A percentile compares a stretch with the other conserved stretches of the same genome.
Evolutionary conservation across 805 yeast species (phyloP).

Genomic region (Sugiyamaella chiloensis): DNA sequence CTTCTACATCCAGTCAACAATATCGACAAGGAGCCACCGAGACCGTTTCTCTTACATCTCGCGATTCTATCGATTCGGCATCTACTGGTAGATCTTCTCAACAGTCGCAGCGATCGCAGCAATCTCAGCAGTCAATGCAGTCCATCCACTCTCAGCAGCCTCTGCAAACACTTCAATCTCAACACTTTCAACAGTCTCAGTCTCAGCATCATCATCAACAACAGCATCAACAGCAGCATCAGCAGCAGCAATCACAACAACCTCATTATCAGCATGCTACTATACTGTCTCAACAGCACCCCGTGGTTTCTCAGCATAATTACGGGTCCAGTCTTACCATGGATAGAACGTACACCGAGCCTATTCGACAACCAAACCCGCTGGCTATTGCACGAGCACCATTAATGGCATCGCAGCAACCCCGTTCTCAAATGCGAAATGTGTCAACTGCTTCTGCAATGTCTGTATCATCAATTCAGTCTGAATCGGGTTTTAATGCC

Average conservation of each 20-base stretch:
- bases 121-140: too few relatives aligned
- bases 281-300: too few relatives aligned
- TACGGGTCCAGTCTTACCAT: neutral
- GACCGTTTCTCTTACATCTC: constrained; percentile 7
- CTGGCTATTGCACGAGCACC: constrained; percentile 1
- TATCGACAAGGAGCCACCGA: neutral
- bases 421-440: constrained; percentile 5
- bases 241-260: too few relatives aligned
- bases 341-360: neutral
- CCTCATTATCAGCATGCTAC: too few relatives aligned
- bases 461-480: constrained; percentile 18
- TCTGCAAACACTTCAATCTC: too few relatives aligned
- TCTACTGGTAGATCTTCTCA: constrained; percentile 8
- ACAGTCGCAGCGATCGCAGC: neutral
- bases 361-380: constrained; percentile 2
- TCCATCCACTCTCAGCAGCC: neutral
- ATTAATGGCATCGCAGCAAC: neutral
- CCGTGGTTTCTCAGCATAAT: too few relatives aligned
- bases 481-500: constrained; percentile 15
- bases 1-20: neutral
- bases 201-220: too few relatives aligned
- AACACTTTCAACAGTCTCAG: too few relatives aligned
- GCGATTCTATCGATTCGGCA: constrained; percentile 12
- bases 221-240: too few relatives aligned
- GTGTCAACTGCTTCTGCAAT: constrained; percentile 4